Percentiles rank a stretch among this genome's conserved stretches.
Evolutionary conservation across 2,329 filamentous ascomycete species (phyloP).

Genomic region (Ophiosphaerella narmari): DNA sequence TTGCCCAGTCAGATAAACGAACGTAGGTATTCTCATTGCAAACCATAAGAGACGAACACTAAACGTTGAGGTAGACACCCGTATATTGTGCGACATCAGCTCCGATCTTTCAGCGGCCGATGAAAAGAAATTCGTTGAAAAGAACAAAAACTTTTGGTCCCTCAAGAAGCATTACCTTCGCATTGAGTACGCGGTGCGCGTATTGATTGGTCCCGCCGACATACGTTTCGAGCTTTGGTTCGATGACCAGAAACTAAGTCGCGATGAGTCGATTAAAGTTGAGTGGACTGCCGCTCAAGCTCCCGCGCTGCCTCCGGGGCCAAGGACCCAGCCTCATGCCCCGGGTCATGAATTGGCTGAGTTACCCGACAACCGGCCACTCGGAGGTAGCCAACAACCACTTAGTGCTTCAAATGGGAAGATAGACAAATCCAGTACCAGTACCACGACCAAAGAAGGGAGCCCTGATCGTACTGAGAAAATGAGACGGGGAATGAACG

Average conservation of each 20-base stretch:
- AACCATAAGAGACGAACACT: not conserved
- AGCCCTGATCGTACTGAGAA: constrained; percentile 12
- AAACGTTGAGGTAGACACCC: constrained; percentile 21
- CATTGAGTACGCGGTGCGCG: constrained; percentile 44
- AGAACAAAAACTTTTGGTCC: constrained; percentile 45
- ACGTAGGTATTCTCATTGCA: constrained; percentile 14
- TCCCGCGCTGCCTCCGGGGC: not conserved
- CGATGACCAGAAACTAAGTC: constrained; percentile 40
- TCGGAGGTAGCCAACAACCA: not conserved
- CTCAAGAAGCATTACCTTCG: constrained; percentile 38
- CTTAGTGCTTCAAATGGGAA: not conserved
- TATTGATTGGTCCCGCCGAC: constrained; percentile 47
- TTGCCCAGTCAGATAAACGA: constrained; percentile 37
- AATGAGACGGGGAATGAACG: constrained; percentile 10
- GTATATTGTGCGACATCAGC: constrained; percentile 44
- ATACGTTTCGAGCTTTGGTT: constrained; percentile 48
- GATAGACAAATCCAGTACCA: constrained; percentile 2
- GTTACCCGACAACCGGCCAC: constrained; percentile 15
- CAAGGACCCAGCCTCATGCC: constrained; percentile 8
- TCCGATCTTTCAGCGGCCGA: constrained; percentile 38
- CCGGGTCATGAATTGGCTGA: constrained; percentile 19
- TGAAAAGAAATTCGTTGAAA: constrained; percentile 41
- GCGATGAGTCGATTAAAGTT: constrained; percentile 43
- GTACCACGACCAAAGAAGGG: not conserved
- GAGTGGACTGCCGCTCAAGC: constrained; percentile 35